Evolutionary conservation across 805 yeast species (phyloP).

Genomic region (Maudiozyma saulgeensis): DNA sequence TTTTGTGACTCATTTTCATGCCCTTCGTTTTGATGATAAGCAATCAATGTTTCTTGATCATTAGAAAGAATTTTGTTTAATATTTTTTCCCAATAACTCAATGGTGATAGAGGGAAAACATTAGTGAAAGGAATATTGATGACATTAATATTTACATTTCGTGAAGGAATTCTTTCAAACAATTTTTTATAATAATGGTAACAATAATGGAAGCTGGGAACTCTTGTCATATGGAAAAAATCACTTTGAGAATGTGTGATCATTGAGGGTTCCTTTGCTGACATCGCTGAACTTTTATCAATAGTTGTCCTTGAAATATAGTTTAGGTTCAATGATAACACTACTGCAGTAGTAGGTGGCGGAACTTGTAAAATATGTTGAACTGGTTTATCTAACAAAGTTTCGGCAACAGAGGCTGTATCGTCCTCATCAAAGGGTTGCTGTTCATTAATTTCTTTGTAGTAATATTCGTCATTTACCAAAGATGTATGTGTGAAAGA

Average conservation of each 20-base stretch:
- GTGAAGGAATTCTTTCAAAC: constrained; percentile 27
- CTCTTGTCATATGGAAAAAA: constrained; percentile 15
- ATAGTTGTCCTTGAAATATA: constrained; percentile 15
- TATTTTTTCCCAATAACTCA: constrained; percentile 16
- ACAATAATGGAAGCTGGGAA: constrained; percentile 25
- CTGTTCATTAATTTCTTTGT: constrained; percentile 4
- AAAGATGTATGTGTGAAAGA: constrained; percentile 28
- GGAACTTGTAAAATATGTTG: constrained; percentile 17
- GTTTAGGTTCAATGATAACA: constrained; percentile 17
- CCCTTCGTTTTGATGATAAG: constrained; percentile 5
- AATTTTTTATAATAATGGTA: constrained; percentile 22
- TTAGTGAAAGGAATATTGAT: constrained; percentile 29
- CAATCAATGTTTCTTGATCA: constrained; percentile 24
- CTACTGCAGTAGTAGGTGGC: constrained; percentile 28
- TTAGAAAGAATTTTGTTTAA: constrained; percentile 8
- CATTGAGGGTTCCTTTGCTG: constrained; percentile 13
- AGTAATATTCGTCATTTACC: constrained; percentile 21
- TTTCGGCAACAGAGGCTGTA: constrained; percentile 17
- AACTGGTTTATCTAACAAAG: constrained; percentile 17
- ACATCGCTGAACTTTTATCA: constrained; percentile 4
- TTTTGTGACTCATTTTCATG: not conserved
- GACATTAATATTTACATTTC: constrained; percentile 21
- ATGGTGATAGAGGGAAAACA: constrained; percentile 25
- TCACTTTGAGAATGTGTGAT: constrained; percentile 19
- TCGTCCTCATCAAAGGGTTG: constrained; percentile 7